Percentiles rank a stretch among this genome's conserved stretches.
Conservation (phyloP, 2,329 filamentous ascomycete species). For the Fusarium sulawesiense region DNA sequence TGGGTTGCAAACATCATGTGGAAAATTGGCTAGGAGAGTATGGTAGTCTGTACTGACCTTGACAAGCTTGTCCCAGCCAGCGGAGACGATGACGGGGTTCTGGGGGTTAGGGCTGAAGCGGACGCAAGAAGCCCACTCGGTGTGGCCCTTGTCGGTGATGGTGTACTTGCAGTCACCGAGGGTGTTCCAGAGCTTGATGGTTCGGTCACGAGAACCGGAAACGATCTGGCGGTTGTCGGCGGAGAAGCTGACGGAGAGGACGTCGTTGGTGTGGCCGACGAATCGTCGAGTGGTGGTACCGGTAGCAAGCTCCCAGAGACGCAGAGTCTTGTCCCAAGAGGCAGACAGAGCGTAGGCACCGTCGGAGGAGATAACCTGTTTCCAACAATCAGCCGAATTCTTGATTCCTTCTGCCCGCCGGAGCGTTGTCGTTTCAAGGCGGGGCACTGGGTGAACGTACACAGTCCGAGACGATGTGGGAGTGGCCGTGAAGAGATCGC, state of each 20-base stretch:
- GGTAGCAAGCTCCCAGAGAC: constrained; percentile 98
- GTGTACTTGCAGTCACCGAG: constrained; percentile 99
- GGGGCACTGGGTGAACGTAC: constrained; percentile 69
- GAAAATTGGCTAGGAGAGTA: constrained; percentile 1
- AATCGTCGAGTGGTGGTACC: constrained; percentile 98
- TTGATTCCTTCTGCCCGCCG: constrained; percentile 25
- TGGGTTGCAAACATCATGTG: constrained; percentile 92
- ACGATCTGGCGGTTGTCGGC: constrained; percentile 99
- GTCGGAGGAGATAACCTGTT: constrained; percentile 97
- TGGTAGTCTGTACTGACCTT: constrained; percentile 77
- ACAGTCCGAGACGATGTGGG: constrained; percentile 99
- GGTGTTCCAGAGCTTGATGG: constrained; percentile 99
- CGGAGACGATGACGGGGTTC: constrained; percentile 99
- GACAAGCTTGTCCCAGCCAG: constrained; percentile 99
- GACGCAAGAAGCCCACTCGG: constrained; percentile 99
- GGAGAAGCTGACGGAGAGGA: constrained; percentile 99
- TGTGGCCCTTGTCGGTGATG: constrained; percentile 99
- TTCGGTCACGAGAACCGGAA: constrained; percentile 96
- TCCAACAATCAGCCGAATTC: constrained; percentile 43
- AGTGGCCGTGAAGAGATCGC: constrained; percentile 98
- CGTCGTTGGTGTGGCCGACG: constrained; percentile 99
- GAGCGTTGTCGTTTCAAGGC: constrained; percentile 11
- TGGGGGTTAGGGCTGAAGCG: constrained; percentile 99
- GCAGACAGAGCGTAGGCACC: constrained; percentile 98
- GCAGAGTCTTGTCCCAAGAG: constrained; percentile 99